Base-by-base conservation (phyloP, 257 asterid species). In the Cruciata laevipes region DNA sequence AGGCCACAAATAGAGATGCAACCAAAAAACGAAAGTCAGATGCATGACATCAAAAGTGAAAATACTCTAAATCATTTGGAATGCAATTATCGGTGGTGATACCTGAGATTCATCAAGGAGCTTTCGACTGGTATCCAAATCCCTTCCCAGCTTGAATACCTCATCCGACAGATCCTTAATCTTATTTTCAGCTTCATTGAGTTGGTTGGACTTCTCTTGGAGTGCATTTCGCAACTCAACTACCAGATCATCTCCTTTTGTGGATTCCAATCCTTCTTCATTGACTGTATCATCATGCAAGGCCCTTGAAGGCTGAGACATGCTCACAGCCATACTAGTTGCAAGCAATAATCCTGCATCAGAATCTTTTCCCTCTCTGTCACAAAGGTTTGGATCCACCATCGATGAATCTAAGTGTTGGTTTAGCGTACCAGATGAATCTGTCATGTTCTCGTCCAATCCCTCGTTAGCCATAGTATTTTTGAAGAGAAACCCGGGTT, bases 31-130 rank as follows among this genome's bases (percentile, higher is more conserved):
- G 4, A 44, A 33, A 14, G 25, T 56, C 17, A 21, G 6, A 6
- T 23, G 11, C 35, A 68, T 35, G 52, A 21, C 32, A 67, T 17
- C 38, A 18, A 2, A 20, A 9, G 17, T 14, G 18, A 35, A 57
- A 33, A 63, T 32, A 27, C 23, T 55, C 56, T 24, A 53, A 30
- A 6, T 23, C 4, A 25, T 11, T n/a, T 11, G 27, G 52, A 64
- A 49, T n/a, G 30, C 25, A 27, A 23, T 8, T 53, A 57, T 57
- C 59, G 9, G 17, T 16, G 31, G 79, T 37, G 69, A 65, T 88
- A 94, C 99, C 99, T 90, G 99, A 74, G 99, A 90, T 83, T 94
- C 97, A 66, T 88, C 96, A 40, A 90, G 95, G 69, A 94, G 89
- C 83, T 90, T 88, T 65, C 72, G 83, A 72, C 81, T 86, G 59